A percentile compares a stretch with the other conserved stretches of the same genome.
phyloP scores from a whole-genome alignment of 805 yeast species.

The Torulaspora gathmanii region DNA sequence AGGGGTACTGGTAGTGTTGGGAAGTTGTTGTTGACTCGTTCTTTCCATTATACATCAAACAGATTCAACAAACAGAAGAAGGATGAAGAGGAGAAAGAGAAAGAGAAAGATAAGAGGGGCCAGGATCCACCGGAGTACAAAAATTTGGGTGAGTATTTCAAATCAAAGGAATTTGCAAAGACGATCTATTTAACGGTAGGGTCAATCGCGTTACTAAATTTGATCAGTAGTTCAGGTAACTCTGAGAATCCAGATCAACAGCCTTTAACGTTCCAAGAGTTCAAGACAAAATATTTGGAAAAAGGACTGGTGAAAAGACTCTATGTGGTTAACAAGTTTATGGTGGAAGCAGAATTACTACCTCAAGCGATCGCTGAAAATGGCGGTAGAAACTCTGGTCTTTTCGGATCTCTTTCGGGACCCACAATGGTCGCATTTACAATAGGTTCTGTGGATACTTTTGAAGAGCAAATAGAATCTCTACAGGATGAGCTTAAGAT shows the following conservation, averaged over 20 bases:
- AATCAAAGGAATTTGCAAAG: constrained; percentile 41
- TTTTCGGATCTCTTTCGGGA: constrained; percentile 13
- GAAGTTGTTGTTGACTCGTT: not conserved
- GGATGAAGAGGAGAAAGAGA: constrained; percentile 5
- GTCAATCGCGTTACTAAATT: constrained; percentile 36
- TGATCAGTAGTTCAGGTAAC: constrained; percentile 21
- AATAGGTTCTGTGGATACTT: constrained; percentile 79
- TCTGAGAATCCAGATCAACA: constrained; percentile 25
- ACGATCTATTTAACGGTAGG: constrained; percentile 40
- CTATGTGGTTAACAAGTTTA: constrained; percentile 64
- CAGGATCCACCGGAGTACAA: constrained; percentile 26
- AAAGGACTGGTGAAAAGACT: constrained; percentile 72
- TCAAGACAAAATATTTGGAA: constrained; percentile 71
- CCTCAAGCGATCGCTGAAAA: constrained; percentile 36
- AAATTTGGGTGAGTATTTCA: constrained; percentile 37
- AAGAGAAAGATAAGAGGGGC: constrained; percentile 11
- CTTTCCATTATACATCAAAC: not conserved
- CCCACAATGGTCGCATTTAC: constrained; percentile 61
- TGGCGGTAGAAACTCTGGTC: constrained; percentile 12
- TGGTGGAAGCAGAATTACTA: constrained; percentile 65
- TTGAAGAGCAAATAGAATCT: constrained; percentile 75
- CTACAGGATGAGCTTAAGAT: constrained; percentile 67
- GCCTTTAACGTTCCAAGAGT: constrained; percentile 68
- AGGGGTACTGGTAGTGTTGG: not conserved
- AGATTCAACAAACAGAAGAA: not conserved